Evolutionary conservation across 495 filamentous ascomycete genomes (phyloP).

Genomic region (Talaromyces stipitatus): DNA sequence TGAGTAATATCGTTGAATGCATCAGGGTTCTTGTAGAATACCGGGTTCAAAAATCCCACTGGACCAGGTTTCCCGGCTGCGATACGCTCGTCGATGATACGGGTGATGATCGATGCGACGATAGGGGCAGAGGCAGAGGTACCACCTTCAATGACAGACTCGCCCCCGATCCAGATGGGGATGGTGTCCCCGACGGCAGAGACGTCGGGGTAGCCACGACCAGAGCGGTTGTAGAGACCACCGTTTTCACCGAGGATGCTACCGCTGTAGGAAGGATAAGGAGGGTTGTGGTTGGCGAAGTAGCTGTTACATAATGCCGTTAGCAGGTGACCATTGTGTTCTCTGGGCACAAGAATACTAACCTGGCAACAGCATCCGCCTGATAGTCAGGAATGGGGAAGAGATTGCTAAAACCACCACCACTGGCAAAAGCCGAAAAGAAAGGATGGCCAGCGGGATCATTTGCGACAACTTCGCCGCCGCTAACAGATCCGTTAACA

Average conservation of each 20-base stretch:
- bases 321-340: not conserved
- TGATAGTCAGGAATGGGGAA: constrained; percentile 56
- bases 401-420: constrained; percentile 65
- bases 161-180: constrained; percentile 25
- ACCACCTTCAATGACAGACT: constrained; percentile 20
- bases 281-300: constrained; percentile 38
- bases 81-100: constrained; percentile 56
- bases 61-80: constrained; percentile 42
- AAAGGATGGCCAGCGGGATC: constrained; percentile 14
- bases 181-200: constrained; percentile 52
- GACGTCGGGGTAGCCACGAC: constrained; percentile 60
- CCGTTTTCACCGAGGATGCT: constrained; percentile 33
- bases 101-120: constrained; percentile 48
- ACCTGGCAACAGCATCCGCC: constrained; percentile 31
- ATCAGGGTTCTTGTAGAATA: constrained; percentile 52
- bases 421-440: constrained; percentile 35
- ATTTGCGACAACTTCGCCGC: constrained; percentile 35
- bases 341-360: not conserved
- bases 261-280: constrained; percentile 36
- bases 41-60: constrained; percentile 55
- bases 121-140: constrained; percentile 51
- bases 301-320: constrained; percentile 19
- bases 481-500: constrained; percentile 21
- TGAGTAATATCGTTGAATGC: constrained; percentile 54
- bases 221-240: constrained; percentile 51